phyloP scores from a whole-genome alignment of 768 basidiomycete genomes.

The Russula olivacea region DNA sequence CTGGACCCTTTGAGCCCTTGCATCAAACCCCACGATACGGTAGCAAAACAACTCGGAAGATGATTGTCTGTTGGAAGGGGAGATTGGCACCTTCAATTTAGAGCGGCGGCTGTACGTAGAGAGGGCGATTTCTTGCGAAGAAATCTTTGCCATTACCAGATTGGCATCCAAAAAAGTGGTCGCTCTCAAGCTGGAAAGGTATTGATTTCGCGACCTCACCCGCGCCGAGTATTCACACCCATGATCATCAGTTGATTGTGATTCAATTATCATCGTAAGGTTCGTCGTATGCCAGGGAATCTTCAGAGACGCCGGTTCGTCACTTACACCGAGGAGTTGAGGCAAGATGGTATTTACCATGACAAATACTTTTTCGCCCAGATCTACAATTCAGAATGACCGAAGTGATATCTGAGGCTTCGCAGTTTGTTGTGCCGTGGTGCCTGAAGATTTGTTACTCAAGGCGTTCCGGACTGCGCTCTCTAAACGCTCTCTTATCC shows the following conservation, averaged over 20 bases:
- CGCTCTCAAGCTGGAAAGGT: neutral
- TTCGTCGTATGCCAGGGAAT: neutral
- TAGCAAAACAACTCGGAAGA: neutral
- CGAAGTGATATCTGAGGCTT: slow-evolving; percentile 26
- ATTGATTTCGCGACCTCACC: neutral
- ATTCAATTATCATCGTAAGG: neutral
- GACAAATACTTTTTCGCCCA: slow-evolving; percentile 2
- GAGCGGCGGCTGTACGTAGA: neutral
- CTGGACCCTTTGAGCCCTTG: neutral
- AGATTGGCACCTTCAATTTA: neutral
- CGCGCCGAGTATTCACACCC: neutral
- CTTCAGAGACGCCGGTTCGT: slow-evolving; percentile 5
- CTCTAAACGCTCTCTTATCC: slow-evolving; percentile 21
- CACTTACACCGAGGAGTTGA: neutral
- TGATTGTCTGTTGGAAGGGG: neutral
- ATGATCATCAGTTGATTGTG: neutral
- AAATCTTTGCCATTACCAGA: neutral
- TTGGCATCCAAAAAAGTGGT: neutral
- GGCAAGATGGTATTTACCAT: neutral
- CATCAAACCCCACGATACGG: neutral
- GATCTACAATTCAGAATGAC: slow-evolving; percentile 18
- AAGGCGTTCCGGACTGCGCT: slow-evolving; percentile 20
- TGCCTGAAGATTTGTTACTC: slow-evolving; percentile 9
- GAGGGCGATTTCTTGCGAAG: neutral
- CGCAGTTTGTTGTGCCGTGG: slow-evolving; percentile 4